Evolutionary conservation across 139 green algal species (phyloP), one percentile per base, ranked within the genome.

Genomic region (Nannochloris sp.): DNA sequence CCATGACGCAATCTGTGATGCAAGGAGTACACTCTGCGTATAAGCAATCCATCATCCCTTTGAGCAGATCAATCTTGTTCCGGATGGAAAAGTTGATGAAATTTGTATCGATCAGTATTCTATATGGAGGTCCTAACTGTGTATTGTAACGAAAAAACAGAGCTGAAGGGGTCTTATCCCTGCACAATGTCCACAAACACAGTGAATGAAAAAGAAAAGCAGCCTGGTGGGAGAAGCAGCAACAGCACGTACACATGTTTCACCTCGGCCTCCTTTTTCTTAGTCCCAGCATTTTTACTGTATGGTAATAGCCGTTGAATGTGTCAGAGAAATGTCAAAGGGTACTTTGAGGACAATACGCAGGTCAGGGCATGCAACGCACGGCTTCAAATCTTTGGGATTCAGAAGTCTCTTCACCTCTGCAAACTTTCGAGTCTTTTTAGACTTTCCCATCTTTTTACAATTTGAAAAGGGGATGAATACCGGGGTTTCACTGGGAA

Each of bases 51-150:
- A 97, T 90, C 90, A 97, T 97, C 72, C 88, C 90, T 57, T 92
- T 72, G 14, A 93, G 81, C 36, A 95, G 64, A 69, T 96, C 90
- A 34, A 96, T 87, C 85, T 99, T 98, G 83, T 98, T 99, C 53
- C 93, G 88, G 58, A 99, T 97, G 56, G 87, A 94, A 64, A 99
- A 98, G 71, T 99, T 98, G 75, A 99, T 99, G 82, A 99, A 99
- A 82, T 99, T 99, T 57, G 94, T 99, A 64, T 99, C 94, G 15
- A 98, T 79, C 6, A 99, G 72, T 21, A 99, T 87, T 48, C 73
- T 61, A 76, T 99, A 99, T 19, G 94, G 94, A 19, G 93, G 94
- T 1, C 94, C 94, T 15, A 99, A 79, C 69, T 96, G 86, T 10
- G 88, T 90, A 78, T 99, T 99, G 79, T 98, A 93, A 27, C 88